Evolutionary conservation across 148 eudicot species (phyloP).

Genomic region (Polygonum maritimum): DNA sequence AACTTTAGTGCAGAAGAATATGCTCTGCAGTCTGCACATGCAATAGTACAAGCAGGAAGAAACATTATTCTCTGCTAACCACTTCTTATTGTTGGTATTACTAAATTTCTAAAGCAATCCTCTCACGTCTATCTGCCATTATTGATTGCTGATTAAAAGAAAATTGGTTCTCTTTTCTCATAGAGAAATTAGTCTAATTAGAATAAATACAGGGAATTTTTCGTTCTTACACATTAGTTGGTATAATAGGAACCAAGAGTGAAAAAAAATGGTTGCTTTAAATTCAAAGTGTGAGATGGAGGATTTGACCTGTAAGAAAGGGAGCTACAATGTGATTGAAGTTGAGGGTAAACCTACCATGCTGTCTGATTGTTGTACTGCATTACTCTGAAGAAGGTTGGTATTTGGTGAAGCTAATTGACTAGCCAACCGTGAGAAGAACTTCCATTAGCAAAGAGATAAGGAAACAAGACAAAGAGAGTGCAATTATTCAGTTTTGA

Average conservation of each 20-base stretch:
- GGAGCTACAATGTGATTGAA: conserved; percentile 3
- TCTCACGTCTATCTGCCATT: neutral
- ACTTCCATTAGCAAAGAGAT: neutral
- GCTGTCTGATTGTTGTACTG: neutral
- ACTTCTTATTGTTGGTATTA: neutral
- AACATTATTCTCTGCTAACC: conserved; percentile 3
- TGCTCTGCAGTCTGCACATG: neutral
- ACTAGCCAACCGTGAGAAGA: neutral
- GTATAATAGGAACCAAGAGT: neutral
- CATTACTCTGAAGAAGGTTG: neutral
- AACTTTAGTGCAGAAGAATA: neutral
- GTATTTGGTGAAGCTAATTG: neutral
- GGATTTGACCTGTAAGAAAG: neutral
- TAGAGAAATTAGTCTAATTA: neutral
- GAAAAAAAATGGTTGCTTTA: neutral
- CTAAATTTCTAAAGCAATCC: neutral
- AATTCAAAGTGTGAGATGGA: neutral
- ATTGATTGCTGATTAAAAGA: neutral
- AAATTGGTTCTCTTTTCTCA: neutral
- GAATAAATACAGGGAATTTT: neutral
- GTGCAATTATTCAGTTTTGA: neutral
- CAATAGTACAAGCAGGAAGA: neutral
- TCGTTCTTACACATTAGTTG: neutral
- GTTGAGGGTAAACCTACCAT: conserved; percentile 3
- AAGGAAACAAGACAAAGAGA: neutral